These are phyloP conservation scores for Eimeria falciformis DNA, from an alignment of 169 alveolate species.

Conservation along the genomic window DNA sequence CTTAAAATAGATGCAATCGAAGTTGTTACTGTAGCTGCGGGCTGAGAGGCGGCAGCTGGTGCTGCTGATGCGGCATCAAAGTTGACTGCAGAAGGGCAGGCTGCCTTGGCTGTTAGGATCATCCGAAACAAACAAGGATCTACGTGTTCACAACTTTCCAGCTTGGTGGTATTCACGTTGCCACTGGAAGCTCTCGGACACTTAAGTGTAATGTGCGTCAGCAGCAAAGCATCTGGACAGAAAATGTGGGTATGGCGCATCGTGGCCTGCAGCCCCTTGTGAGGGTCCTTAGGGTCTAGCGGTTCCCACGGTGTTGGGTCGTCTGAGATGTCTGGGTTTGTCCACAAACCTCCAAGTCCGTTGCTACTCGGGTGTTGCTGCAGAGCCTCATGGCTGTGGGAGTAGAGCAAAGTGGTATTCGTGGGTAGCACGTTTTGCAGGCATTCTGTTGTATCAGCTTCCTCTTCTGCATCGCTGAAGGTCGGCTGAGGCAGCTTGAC, in stretches of 20 bases:
- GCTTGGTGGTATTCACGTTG: not conserved
- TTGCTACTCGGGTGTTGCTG: conserved; percentile 56
- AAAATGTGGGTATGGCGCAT: conserved; percentile 37
- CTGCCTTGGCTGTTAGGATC: conserved; percentile 28
- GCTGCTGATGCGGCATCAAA: not conserved
- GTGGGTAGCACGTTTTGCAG: conserved; percentile 45
- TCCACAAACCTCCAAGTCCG: not conserved
- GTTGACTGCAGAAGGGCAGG: conserved; percentile 32
- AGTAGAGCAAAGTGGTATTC: conserved; percentile 6
- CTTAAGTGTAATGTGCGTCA: conserved; percentile 30
- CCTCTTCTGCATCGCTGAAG: conserved; percentile 15
- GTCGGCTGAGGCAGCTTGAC: conserved; percentile 17
- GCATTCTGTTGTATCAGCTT: conserved; percentile 46
- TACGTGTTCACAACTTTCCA: conserved; percentile 30
- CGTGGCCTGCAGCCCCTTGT: conserved; percentile 17
- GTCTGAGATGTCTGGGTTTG: conserved; percentile 2
- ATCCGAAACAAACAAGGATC: conserved; percentile 42
- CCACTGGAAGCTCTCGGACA: conserved; percentile 24
- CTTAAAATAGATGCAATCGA: no score
- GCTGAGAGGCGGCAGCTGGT: conserved; percentile 9
- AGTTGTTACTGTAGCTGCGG: not conserved
- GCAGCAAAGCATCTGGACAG: conserved; percentile 30
- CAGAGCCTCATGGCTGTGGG: not conserved
- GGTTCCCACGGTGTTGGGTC: conserved; percentile 63
- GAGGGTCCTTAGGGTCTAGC: conserved; percentile 14